A percentile compares a stretch with the other conserved stretches of the same genome.
phyloP scores from a whole-genome alignment of 225 moss, liverwort and hornwort genomes.

The Antitrichia curtipendula region DNA sequence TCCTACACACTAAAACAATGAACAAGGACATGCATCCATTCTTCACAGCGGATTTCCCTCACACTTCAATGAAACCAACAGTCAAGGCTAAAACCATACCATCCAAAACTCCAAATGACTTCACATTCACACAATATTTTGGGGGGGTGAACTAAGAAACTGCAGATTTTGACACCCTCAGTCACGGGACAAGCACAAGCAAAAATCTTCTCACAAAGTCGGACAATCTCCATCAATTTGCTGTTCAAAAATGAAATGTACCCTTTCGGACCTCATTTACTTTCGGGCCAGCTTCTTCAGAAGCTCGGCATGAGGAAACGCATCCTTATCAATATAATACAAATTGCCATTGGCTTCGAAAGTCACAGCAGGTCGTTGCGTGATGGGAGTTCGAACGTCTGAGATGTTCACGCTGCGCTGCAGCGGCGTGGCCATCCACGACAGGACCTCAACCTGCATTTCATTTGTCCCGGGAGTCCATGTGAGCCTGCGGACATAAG shows the following conservation, averaged over 20 bases:
- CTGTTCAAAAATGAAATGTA: background rate
- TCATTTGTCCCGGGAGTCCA: conserved; percentile 67
- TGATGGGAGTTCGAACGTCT: conserved; percentile 41
- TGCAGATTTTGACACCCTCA: background rate
- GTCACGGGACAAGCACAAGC: background rate
- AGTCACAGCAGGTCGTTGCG: conserved; percentile 68
- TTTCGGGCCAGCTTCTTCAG: conserved; percentile 41
- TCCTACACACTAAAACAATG: too few relatives aligned
- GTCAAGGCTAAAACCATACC: background rate
- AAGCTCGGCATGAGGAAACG: conserved; percentile 65
- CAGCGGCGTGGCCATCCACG: conserved; percentile 67
- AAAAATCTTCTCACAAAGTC: background rate
- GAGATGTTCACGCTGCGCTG: conserved; percentile 39
- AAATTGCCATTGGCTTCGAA: conserved; percentile 59
- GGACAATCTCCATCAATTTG: background rate
- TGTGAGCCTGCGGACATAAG: conserved; percentile 64
- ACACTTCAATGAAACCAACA: background rate
- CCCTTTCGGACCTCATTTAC: background rate
- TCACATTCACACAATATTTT: background rate
- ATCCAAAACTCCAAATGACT: background rate
- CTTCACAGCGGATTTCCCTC: background rate
- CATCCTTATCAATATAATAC: conserved; percentile 79
- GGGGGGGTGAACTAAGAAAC: background rate
- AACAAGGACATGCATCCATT: background rate
- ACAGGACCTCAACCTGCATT: conserved; percentile 62